Evolutionary conservation across 2,329 filamentous ascomycete genomes (phyloP), one percentile per base, ranked within the genome.

Genomic region (Exophiala bonariae): DNA sequence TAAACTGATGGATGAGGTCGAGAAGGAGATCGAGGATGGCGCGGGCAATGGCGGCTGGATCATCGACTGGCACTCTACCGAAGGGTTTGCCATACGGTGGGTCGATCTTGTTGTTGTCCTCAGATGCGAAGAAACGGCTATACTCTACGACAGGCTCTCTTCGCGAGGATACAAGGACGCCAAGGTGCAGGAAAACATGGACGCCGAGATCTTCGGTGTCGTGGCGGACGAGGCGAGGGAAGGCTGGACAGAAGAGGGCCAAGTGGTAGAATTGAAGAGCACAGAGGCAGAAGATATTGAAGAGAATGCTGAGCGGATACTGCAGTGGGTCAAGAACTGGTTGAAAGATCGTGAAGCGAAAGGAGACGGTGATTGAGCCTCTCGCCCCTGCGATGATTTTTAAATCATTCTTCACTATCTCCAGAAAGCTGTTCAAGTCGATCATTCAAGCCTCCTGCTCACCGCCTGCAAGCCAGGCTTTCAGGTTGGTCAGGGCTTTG

Each of bases 11-110:
- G 93, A 99, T 65, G 82, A 87, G 38, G 86, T 99, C 47, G 93
- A 97, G 71, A 80, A 87, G 47, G 85, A 93, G 52, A 79, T 88
- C 31, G 79, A 84, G 54, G 56, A 58, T 34, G 57, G 57, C 32
- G 50, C 44, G 9, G 59, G 52, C 14, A 71, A 79, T 16, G 92
- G 92, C 47, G 93, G 93, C 16, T 88, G 83, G 67, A 83, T 99
- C 59, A 87, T 99, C 63, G 93, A 99, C 72, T 99, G 93, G 92
- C 93, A 99, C 70, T 92, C 91, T 2, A 97, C 92, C 72, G 93
- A 97, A 62, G 72, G 97, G 17, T 97, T 97, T 63, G 93, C 93
- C 2, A 84, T 87, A 65, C 86, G 86, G 63, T 95, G 91, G 89
- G 86, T 99, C 63, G 93, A 99, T 66, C 79, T 99, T 2, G 91